Percentiles rank a stretch among this genome's conserved stretches.
Conservation (phyloP, 73 alveolate species). For the Paramecium sonneborni region DNA sequence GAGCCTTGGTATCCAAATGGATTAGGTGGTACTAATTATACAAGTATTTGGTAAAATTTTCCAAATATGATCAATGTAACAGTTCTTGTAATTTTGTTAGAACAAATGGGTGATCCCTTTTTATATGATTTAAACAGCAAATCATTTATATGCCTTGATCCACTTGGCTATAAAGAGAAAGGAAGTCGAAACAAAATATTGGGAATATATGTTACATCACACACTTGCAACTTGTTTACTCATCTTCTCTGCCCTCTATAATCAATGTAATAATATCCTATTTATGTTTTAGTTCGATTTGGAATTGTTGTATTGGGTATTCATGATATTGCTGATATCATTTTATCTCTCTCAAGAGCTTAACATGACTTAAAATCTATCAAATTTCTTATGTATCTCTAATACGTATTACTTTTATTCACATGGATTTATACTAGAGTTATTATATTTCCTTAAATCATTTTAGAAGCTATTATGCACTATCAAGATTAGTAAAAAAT, state of each 20-base stretch:
- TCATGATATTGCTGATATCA: conserved; percentile 43
- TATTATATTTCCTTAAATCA: not conserved
- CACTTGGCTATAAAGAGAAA: not conserved
- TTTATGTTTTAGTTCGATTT: not conserved
- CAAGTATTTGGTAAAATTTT: conserved; percentile 10
- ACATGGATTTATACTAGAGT: conserved; percentile 29
- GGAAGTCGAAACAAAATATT: conserved; percentile 32
- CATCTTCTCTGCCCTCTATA: conserved; percentile 18
- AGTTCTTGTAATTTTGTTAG: not conserved
- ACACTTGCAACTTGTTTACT: not conserved
- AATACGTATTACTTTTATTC: not conserved
- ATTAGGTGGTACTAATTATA: conserved; percentile 19
- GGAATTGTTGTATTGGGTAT: conserved; percentile 36
- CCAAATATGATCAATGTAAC: conserved; percentile 19
- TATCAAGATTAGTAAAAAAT: not conserved
- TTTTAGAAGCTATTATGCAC: not conserved
- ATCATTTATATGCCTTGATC: conserved; percentile 35
- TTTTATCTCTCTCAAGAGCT: conserved; percentile 35
- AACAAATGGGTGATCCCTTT: not conserved
- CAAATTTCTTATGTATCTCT: not conserved
- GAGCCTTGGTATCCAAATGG: conserved; percentile 57
- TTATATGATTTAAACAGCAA: conserved; percentile 32
- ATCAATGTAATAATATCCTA: not conserved
- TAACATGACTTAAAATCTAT: not conserved
- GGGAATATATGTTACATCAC: conserved; percentile 59